phyloP scores from a whole-genome alignment of 2,329 filamentous ascomycete species.

The Cryphonectria japonica region DNA sequence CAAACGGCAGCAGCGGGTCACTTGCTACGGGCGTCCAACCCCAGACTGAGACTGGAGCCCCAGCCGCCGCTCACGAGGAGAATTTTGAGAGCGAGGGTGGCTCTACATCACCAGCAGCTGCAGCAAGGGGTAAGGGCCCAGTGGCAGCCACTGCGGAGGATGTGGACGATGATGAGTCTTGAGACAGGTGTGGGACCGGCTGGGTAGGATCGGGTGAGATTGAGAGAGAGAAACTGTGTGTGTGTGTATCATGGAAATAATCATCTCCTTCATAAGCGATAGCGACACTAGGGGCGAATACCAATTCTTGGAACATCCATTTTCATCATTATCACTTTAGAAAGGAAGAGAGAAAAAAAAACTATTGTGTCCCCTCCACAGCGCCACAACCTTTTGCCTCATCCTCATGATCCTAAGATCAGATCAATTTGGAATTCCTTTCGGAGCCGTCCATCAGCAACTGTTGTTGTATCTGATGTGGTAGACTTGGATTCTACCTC shows the following conservation, averaged over 20 bases:
- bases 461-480: too few species aligned
- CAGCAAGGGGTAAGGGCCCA: conserved; percentile 37
- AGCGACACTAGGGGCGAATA: neutral
- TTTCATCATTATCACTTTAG: neutral
- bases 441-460: too few species aligned
- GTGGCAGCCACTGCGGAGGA: conserved; percentile 24
- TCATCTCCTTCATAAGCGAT: neutral
- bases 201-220: too few species aligned
- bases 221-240: neutral
- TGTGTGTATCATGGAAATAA: neutral
- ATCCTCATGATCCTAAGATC: too few species aligned
- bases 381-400: too few species aligned
- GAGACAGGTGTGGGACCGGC: neutral
- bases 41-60: neutral
- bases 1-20: conserved; percentile 30
- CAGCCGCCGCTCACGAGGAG: neutral
- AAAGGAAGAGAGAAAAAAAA: too few species aligned
- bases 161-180: conserved; percentile 25
- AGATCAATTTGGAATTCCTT: too few species aligned
- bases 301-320: neutral
- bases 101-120: conserved; percentile 31
- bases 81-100: neutral
- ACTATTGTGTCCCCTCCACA: too few species aligned
- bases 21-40: conserved; percentile 32
- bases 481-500: too few species aligned